Conservation (phyloP, 208 protist genomes). For the Wallacemonas collosoma region DNA sequence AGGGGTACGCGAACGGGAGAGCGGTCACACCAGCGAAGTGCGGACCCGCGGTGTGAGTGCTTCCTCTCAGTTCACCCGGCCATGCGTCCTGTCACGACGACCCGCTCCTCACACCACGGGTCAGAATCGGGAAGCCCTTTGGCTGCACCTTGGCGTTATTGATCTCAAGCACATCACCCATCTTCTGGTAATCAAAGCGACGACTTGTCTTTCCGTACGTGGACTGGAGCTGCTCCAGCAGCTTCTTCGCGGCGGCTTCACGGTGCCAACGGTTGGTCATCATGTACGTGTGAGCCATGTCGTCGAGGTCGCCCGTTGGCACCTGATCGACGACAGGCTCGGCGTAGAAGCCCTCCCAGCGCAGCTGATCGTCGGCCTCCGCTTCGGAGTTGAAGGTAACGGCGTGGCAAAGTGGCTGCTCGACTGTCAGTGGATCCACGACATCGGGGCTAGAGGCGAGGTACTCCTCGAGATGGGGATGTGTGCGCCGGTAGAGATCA, state of each 20-base stretch:
- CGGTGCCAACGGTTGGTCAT: constrained; percentile 91
- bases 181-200: constrained; percentile 89
- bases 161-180: constrained; percentile 91
- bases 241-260: constrained; percentile 85
- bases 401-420: constrained; percentile 82
- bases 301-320: constrained; percentile 81
- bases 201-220: constrained; percentile 83
- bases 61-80: too few relatives aligned
- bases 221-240: constrained; percentile 81
- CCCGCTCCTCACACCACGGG: constrained; percentile 55
- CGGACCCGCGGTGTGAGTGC: too few relatives aligned
- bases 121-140: constrained; percentile 85
- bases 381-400: constrained; percentile 87
- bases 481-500: constrained; percentile 58
- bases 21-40: too few relatives aligned
- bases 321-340: constrained; percentile 84
- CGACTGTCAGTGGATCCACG: constrained; percentile 76
- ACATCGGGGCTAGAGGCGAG: constrained; percentile 58
- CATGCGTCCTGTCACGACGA: too few relatives aligned
- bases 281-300: constrained; percentile 77
- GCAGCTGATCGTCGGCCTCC: constrained; percentile 85
- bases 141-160: constrained; percentile 91
- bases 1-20: not conserved
- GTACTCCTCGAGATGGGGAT: constrained; percentile 87
- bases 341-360: constrained; percentile 91